Conservation (phyloP, 192 early-diverging fungal genomes). For the Thamnidium elegans region DNA sequence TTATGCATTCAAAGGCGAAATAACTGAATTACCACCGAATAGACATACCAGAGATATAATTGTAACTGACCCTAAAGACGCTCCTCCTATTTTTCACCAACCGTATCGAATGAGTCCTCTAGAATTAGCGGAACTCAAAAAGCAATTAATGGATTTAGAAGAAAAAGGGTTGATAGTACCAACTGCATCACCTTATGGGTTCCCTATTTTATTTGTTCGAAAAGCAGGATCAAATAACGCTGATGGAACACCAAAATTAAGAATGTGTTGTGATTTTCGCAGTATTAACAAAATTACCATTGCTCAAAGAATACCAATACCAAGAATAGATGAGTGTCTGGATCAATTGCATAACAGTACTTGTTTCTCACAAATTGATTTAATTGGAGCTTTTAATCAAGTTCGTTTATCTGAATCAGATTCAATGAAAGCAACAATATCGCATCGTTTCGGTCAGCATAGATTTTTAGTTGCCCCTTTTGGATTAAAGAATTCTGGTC, state of each 20-base stretch:
- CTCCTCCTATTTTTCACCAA: not conserved
- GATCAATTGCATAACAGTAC: not conserved
- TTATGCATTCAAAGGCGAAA: not conserved
- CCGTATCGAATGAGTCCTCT: conserved; percentile 23
- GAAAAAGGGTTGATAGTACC: conserved; percentile 34
- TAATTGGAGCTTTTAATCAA: conserved; percentile 43
- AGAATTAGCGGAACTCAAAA: conserved; percentile 2
- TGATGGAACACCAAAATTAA: conserved; percentile 6
- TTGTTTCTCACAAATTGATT: conserved; percentile 47
- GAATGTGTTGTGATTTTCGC: conserved; percentile 51
- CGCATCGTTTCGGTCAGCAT: conserved; percentile 17
- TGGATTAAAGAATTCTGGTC: conserved; percentile 28
- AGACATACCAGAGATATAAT: not conserved
- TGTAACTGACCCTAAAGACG: not conserved
- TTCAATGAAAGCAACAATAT: conserved; percentile 39
- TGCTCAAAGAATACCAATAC: conserved; percentile 21
- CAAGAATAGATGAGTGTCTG: conserved; percentile 1
- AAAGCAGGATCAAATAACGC: conserved; percentile 44
- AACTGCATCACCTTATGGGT: conserved; percentile 30
- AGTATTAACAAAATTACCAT: conserved; percentile 49
- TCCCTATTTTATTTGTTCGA: conserved; percentile 43
- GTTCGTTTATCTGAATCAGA: conserved; percentile 36
- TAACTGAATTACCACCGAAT: not conserved
- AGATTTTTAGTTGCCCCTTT: conserved; percentile 28
- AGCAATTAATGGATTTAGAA: conserved; percentile 17